These are phyloP conservation scores for Alopecurus myosuroides DNA, from an alignment of 176 grass and related monocot genomes.

Conservation along the genomic window DNA sequence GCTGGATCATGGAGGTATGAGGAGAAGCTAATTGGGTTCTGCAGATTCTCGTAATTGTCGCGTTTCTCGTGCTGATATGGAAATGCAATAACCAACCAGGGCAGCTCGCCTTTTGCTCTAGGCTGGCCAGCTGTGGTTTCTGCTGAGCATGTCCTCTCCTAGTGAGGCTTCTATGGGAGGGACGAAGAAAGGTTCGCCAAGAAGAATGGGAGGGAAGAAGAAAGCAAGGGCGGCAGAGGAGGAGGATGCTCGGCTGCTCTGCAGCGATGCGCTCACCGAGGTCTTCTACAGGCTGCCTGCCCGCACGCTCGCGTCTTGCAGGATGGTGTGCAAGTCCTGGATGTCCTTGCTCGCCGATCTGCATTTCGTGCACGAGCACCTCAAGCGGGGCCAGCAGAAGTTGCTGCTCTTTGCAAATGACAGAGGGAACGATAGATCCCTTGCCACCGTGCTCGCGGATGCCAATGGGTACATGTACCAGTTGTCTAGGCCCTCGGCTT, in stretches of 20 bases:
- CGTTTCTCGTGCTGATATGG: not conserved
- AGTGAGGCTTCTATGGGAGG: not conserved
- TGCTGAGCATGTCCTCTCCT: not conserved
- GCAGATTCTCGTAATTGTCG: not conserved
- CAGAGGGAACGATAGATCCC: constrained; percentile 5
- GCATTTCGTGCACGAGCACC: constrained; percentile 36
- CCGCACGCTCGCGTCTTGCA: constrained; percentile 32
- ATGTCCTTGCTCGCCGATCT: constrained; percentile 35
- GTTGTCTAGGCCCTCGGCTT: constrained; percentile 25
- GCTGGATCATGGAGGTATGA: constrained; percentile 22
- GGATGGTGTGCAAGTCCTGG: constrained; percentile 53
- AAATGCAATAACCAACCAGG: constrained; percentile 1
- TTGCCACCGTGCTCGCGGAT: constrained; percentile 34
- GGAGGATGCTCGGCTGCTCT: constrained; percentile 15
- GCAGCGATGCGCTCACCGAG: constrained; percentile 40
- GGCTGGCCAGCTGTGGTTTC: not conserved
- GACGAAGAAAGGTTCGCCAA: not conserved
- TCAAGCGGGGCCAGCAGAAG: constrained; percentile 18
- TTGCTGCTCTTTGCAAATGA: constrained; percentile 44
- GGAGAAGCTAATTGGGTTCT: not conserved
- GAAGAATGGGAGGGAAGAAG: not conserved
- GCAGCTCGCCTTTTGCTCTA: not conserved
- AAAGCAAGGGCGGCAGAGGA: constrained; percentile 18
- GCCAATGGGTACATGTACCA: constrained; percentile 22
- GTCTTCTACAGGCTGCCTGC: constrained; percentile 47